phyloP scores from a whole-genome alignment of 2,329 filamentous ascomycete species.

The Stagonosporopsis chrysanthemi region DNA sequence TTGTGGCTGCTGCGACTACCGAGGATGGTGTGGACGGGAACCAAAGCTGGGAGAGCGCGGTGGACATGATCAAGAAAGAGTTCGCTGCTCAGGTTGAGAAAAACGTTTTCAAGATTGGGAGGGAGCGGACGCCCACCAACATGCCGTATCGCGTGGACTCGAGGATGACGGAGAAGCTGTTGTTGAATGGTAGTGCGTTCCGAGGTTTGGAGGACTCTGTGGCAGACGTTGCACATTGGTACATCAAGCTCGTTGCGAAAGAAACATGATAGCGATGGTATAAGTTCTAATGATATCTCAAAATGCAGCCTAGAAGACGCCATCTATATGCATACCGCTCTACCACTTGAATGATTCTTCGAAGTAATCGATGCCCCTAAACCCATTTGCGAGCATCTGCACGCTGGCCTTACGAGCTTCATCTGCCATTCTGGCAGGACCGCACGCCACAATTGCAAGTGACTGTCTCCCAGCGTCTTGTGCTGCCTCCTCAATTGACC shows the following conservation, averaged over 20 bases:
- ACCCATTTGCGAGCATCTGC: conserved; percentile 38
- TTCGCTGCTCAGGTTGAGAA: conserved; percentile 28
- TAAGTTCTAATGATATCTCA: neutral
- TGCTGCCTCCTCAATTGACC: conserved; percentile 45
- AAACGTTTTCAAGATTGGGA: conserved; percentile 35
- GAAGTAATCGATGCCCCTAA: conserved; percentile 52
- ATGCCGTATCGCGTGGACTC: conserved; percentile 45
- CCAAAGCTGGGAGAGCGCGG: conserved; percentile 34
- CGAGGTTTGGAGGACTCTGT: conserved; percentile 36
- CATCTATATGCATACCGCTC: neutral
- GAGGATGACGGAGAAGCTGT: conserved; percentile 31
- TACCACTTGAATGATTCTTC: conserved; percentile 59
- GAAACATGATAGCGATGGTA: neutral
- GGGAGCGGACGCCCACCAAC: conserved; percentile 36
- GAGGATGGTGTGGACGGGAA: conserved; percentile 28
- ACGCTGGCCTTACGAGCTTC: conserved; percentile 53
- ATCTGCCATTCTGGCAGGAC: conserved; percentile 56
- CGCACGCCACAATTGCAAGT: conserved; percentile 55
- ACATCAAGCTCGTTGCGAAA: conserved; percentile 21
- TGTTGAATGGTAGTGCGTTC: conserved; percentile 31
- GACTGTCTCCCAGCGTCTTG: conserved; percentile 35
- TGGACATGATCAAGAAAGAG: conserved; percentile 28
- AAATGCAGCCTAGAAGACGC: neutral
- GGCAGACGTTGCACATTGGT: conserved; percentile 40
- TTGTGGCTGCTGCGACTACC: conserved; percentile 37